Evolutionary conservation across 305 asterid genomes (phyloP), one percentile per base, ranked within the genome.

Genomic region (Plantago rigida): DNA sequence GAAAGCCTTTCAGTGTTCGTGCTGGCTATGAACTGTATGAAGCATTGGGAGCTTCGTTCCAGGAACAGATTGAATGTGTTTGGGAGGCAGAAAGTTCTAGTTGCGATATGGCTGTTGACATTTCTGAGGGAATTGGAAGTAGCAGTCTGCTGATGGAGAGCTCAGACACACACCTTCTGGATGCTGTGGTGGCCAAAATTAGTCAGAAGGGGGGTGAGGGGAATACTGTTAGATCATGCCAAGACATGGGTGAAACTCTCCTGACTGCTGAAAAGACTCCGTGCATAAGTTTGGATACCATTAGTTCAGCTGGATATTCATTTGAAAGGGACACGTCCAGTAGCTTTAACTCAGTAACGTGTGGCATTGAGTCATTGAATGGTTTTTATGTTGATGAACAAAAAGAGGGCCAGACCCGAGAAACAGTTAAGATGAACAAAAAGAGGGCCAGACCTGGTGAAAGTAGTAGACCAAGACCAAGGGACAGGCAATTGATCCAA

Each of bases 401-500:
- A 86, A 73, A 86, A 82, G 75, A 83, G 99, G 73, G 85, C 95
- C 63, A 81, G 75, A 63, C 82, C 56, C 78, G 75, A 62, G 86
- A 75, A 75, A 69, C 79, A 3, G 70, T 28, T 49, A 90, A 86
- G 76, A 56, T 59, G 61, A 83, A 70, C 65, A 91, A 86, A 73
- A 86, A 82, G 75, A 83, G 99, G 73, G 85, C 95, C 63, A 81
- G 86, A 69, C 93, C 94, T 36, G 99, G 99, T 68, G 97, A 86
- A 80, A 89, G 91, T 64, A 70, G 84, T 78, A 84, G 99, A 74
- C 97, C 99, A 17, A 84, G 99, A 76, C 99, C 99, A 56, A 82
- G 96, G 77, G 99, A 92, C 59, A 81, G 99, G 75, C 99, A 92
- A 56, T 74, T 92, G 84, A 92, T 92, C 79, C 99, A 92, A 82